Evolutionary conservation across 768 basidiomycete genomes (phyloP), one percentile per base, ranked within the genome.

Genomic region (Pleurotus djamor): DNA sequence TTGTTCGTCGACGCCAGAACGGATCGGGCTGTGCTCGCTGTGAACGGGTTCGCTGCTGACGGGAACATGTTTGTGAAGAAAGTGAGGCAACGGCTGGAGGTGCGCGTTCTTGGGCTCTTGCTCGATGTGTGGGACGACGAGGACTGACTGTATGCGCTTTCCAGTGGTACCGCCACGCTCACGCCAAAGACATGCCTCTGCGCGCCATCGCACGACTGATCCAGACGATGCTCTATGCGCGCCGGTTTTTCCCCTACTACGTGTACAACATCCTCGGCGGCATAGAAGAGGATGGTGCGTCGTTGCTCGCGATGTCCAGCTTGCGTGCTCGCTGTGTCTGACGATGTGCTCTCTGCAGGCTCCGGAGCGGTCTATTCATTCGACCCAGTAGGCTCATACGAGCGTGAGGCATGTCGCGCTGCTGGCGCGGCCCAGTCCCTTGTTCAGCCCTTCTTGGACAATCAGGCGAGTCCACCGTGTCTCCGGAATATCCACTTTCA

Each of bases 341-440:
- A 59, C 44, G n/a, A 44, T 35, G 38, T 36, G 21, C 21, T 28
- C 21, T 57, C 36, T 49, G 10, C 70, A 96, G 94, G 96, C 9
- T 86, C 92, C 38, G 97, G 97, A 55, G 94, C 96, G 8, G 96
- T 99, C 34, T 99, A 99, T 81, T 98, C 96, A n/a, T 99, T 97
- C 73, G 97, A 99, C 75, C 97, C 97, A 41, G 94, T 98, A 35
- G 97, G 97, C 32, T 95, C 92, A 50, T 99, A 99, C 73, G 96
- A 98, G 75, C 91, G 97, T 61, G 95, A 97, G 76, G 85, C 92
- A 35, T 98, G 96, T 77, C 89, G 97, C 62, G 96, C 96, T 41
- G 95, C 96, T 50, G 97, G 97, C 52, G 91, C 96, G 13, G 96
- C 96, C n/a, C 91, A 94, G 70, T 83, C 87, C 50, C 84, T 99